Evolutionary conservation across 2,329 filamentous ascomycete genomes (phyloP).

Genomic region (Daldinia eschscholtzii): DNA sequence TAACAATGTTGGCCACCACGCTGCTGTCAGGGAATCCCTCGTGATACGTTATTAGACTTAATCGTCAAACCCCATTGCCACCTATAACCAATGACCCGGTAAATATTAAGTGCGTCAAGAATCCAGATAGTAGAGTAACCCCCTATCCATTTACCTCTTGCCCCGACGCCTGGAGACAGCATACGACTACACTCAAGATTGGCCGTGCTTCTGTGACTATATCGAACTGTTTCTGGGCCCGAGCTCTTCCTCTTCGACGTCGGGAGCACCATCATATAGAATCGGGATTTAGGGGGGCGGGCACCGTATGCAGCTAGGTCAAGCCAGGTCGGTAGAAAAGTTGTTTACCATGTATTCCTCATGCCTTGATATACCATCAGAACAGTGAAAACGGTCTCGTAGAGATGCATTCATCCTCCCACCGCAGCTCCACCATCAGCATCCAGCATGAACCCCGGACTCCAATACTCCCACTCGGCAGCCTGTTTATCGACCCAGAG

Average conservation of each 20-base stretch:
- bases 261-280: background rate
- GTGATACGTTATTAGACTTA: background rate
- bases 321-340: background rate
- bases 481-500: constrained; percentile 93
- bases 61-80: background rate
- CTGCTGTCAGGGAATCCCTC: background rate
- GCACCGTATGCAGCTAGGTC: too few relatives aligned
- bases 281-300: background rate
- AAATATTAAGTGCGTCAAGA: background rate
- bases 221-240: background rate
- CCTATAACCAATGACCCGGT: background rate
- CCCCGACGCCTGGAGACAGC: background rate
- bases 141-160: background rate
- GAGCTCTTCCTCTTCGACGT: background rate
- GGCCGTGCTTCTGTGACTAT: background rate
- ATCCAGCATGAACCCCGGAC: constrained; percentile 72
- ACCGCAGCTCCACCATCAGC: constrained; percentile 40
- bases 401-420: constrained; percentile 38
- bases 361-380: background rate
- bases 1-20: background rate
- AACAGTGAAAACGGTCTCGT: too few relatives aligned
- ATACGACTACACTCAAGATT: background rate
- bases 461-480: constrained; percentile 94
- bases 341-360: background rate
- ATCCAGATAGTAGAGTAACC: background rate